Percentiles rank a stretch among this genome's conserved stretches.
These are phyloP conservation scores for Kodamaea arcana DNA, from an alignment of 1,139 yeast genomes.

Conservation along the genomic window DNA sequence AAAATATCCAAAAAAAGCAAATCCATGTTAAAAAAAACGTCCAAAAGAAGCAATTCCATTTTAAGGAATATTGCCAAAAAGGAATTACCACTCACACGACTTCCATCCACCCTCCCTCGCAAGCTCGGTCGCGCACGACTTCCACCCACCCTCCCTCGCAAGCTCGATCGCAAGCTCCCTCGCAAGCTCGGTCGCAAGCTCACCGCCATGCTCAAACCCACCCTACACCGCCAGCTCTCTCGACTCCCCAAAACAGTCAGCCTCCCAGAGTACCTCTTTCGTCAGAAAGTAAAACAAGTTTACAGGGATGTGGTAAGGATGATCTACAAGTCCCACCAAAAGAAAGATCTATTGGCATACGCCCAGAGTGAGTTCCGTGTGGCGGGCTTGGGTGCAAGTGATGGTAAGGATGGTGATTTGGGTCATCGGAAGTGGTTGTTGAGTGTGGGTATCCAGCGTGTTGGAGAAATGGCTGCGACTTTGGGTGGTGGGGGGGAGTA, in stretches of 20 bases:
- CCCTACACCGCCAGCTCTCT: no score
- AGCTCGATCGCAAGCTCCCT: not conserved
- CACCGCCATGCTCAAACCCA: no score
- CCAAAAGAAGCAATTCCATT: no score
- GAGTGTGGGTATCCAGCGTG: constrained; percentile 28
- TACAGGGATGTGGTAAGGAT: constrained; percentile 34
- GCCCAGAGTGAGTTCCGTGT: constrained; percentile 34
- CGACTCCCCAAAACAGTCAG: constrained; percentile 19
- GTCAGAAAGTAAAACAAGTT: constrained; percentile 28
- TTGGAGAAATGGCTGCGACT: constrained; percentile 17
- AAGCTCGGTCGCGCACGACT: no score
- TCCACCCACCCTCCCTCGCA: no score
- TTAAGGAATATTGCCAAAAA: no score
- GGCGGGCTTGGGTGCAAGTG: constrained; percentile 17
- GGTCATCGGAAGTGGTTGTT: constrained; percentile 37
- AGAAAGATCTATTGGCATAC: constrained; percentile 29
- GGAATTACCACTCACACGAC: no score
- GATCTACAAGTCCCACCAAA: constrained; percentile 36
- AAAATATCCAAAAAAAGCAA: no score
- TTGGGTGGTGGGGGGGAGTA: no score
- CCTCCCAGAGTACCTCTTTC: constrained; percentile 40
- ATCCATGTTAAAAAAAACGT: no score
- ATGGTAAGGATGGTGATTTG: constrained; percentile 18
- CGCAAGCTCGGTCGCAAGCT: not conserved
- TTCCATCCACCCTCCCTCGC: no score